Percentiles rank a stretch among this genome's conserved stretches.
These are phyloP conservation scores for Colletotrichum camelliae DNA, from an alignment of 2,329 filamentous ascomycete genomes.

Conservation along the genomic window DNA sequence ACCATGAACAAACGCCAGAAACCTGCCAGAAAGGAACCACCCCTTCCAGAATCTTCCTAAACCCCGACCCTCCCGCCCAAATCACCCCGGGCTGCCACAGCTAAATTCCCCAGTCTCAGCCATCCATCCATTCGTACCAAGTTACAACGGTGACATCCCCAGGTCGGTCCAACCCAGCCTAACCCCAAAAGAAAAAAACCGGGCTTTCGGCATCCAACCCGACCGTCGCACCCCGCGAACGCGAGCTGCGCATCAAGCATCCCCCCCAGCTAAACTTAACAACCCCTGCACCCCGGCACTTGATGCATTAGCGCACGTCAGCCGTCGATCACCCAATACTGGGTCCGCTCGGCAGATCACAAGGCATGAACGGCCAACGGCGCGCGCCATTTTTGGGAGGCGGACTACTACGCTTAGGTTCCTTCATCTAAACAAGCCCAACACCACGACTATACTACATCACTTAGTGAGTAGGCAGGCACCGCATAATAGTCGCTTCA, in stretches of 20 bases:
- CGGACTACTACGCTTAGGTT: neutral
- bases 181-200: neutral
- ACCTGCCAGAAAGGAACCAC: neutral
- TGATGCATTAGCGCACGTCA: slow-evolving; percentile 11
- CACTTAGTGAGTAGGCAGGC: neutral
- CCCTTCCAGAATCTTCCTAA: neutral
- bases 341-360: neutral
- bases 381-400: neutral
- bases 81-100: neutral
- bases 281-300: neutral
- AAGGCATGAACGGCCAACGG: neutral
- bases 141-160: neutral
- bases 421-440: neutral
- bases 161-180: neutral
- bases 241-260: neutral
- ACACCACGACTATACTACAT: neutral
- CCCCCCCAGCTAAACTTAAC: neutral
- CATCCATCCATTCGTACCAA: neutral
- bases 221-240: neutral
- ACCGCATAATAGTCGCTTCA: neutral
- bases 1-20: neutral
- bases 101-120: neutral
- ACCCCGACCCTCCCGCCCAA: neutral
- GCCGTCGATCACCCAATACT: neutral
- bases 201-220: neutral